Conservation (phyloP, 192 early-diverging fungal species). For the Gaertneriomyces semiglobifer region DNA sequence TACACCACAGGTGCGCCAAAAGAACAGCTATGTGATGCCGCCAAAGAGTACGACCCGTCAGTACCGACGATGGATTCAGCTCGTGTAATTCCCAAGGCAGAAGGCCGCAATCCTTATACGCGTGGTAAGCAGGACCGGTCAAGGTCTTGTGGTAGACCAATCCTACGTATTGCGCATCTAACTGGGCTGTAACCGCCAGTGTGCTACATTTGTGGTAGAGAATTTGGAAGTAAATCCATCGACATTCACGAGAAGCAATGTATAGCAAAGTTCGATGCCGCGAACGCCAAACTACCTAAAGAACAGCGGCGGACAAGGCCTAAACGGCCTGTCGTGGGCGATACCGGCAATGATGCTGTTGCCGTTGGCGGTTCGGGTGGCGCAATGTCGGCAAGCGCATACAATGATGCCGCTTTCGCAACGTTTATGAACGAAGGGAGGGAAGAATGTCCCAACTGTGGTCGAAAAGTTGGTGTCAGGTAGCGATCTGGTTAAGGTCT, state of each 20-base stretch:
- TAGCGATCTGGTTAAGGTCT: neutral
- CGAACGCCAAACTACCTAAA: conserved; percentile 15
- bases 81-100: conserved; percentile 14
- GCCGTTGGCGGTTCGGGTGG: conserved; percentile 5
- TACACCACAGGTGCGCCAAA: no score
- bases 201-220: conserved; percentile 25
- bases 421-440: conserved; percentile 31
- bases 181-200: neutral
- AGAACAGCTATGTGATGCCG: no score
- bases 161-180: neutral
- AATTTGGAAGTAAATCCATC: conserved; percentile 26
- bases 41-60: no score
- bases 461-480: conserved; percentile 6
- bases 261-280: conserved; percentile 25
- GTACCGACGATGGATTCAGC: conserved; percentile 3
- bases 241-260: conserved; percentile 30
- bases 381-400: conserved; percentile 8
- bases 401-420: conserved; percentile 26
- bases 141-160: neutral
- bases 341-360: conserved; percentile 12
- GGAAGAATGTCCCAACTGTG: conserved; percentile 30
- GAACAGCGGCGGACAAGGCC: conserved; percentile 28
- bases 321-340: conserved; percentile 4
- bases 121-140: neutral
- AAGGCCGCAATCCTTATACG: conserved; percentile 26